Conservation (phyloP, 2,329 filamentous ascomycete species). For the Lecanosticta acicola region DNA sequence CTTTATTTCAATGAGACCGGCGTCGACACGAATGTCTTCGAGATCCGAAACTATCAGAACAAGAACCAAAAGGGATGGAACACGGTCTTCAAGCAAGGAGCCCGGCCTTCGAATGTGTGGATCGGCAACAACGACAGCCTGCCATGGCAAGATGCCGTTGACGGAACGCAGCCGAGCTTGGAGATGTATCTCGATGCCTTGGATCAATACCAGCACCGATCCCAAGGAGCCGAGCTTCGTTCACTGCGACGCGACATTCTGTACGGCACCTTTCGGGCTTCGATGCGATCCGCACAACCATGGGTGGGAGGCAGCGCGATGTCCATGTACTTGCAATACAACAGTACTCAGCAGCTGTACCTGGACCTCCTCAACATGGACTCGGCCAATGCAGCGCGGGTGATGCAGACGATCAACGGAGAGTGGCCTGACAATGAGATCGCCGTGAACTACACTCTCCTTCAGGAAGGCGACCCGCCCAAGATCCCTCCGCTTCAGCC, state of each 20-base stretch:
- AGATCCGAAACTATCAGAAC: slow-evolving; percentile 39
- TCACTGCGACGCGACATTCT: slow-evolving; percentile 44
- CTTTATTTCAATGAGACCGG: slow-evolving; percentile 49
- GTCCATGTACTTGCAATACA: slow-evolving; percentile 44
- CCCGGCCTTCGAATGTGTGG: slow-evolving; percentile 37
- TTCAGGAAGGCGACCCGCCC: slow-evolving; percentile 27
- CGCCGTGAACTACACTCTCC: slow-evolving; percentile 39
- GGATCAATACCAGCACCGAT: slow-evolving; percentile 34
- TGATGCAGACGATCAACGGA: slow-evolving; percentile 21
- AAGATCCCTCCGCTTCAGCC: slow-evolving; percentile 33
- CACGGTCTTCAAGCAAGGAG: slow-evolving; percentile 41
- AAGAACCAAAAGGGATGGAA: slow-evolving; percentile 46
- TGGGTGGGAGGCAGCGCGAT: slow-evolving; percentile 39
- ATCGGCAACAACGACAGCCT: slow-evolving; percentile 28
- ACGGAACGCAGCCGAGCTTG: slow-evolving; percentile 16
- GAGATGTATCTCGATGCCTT: slow-evolving; percentile 18
- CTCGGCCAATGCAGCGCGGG: slow-evolving; percentile 19
- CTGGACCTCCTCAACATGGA: slow-evolving; percentile 44
- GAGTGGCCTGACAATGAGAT: slow-evolving; percentile 19
- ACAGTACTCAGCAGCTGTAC: slow-evolving; percentile 40
- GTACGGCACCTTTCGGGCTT: slow-evolving; percentile 43
- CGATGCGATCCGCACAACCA: slow-evolving; percentile 38
- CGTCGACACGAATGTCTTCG: slow-evolving; percentile 34
- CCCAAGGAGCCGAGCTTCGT: slow-evolving; percentile 41
- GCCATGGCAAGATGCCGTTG: slow-evolving; percentile 18